Evolutionary conservation across 2,329 filamentous ascomycete genomes (phyloP).

Genomic region (Aureobasidium namibiae): DNA sequence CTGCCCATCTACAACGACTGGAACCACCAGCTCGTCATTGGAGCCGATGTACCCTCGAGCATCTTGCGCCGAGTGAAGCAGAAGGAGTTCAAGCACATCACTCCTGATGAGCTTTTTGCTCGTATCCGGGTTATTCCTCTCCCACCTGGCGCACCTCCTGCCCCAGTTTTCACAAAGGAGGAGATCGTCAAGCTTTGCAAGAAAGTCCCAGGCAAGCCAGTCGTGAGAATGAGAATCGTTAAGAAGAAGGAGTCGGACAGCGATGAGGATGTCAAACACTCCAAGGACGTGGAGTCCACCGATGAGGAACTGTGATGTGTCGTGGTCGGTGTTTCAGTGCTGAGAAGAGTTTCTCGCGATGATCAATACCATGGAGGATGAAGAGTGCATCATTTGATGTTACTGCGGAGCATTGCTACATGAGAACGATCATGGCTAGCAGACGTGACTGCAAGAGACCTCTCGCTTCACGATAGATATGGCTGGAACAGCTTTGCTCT

Average conservation of each 20-base stretch:
- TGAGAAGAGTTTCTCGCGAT: background rate
- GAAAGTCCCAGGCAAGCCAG: background rate
- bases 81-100: background rate
- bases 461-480: background rate
- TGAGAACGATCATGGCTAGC: background rate
- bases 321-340: too few relatives aligned
- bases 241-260: background rate
- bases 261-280: background rate
- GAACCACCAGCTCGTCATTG: slow-evolving; percentile 13
- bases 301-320: background rate
- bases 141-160: background rate
- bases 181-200: background rate
- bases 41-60: background rate
- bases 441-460: background rate
- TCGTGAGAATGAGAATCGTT: background rate
- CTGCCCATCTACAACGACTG: background rate
- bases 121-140: background rate
- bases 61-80: background rate
- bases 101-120: background rate
- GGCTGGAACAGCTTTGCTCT: background rate
- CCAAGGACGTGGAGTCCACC: background rate
- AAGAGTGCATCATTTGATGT: background rate
- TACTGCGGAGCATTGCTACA: background rate
- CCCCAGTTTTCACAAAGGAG: background rate
- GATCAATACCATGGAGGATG: background rate